Evolutionary conservation across 208 protist species (phyloP).

Genomic region (Wallacemonas sp.): DNA sequence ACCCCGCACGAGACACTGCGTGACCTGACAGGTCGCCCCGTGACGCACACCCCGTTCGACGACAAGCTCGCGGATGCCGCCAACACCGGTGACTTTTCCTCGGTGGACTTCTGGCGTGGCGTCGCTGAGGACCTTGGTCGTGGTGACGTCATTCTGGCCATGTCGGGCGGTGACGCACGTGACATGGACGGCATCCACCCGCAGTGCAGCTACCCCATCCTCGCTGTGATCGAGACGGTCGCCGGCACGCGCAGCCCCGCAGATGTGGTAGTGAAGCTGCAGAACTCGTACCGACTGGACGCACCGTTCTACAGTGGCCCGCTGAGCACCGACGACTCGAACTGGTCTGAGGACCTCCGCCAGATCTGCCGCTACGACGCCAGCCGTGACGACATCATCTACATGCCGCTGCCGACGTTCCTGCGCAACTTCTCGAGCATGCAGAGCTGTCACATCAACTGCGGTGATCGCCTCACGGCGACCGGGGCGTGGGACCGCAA

Average conservation of each 20-base stretch:
- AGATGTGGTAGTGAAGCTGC: conserved; percentile 72
- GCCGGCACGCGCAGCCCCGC: conserved; percentile 40
- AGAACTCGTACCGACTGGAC: conserved; percentile 59
- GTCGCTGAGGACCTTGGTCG: conserved; percentile 56
- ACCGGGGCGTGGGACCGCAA: conserved; percentile 57
- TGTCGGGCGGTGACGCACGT: conserved; percentile 47
- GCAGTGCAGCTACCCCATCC: conserved; percentile 78
- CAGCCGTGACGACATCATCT: conserved; percentile 49
- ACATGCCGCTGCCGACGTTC: conserved; percentile 74
- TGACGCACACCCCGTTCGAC: conserved; percentile 76
- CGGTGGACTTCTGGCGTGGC: conserved; percentile 68
- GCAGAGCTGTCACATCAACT: conserved; percentile 86
- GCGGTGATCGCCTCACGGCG: conserved; percentile 74
- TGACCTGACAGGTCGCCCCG: conserved; percentile 85
- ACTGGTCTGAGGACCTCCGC: conserved; percentile 68
- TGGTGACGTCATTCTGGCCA: conserved; percentile 77
- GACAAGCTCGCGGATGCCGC: conserved; percentile 67
- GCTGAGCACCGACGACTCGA: conserved; percentile 45
- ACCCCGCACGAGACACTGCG: conserved; percentile 86
- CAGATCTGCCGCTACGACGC: conserved; percentile 59
- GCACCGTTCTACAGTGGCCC: conserved; percentile 64
- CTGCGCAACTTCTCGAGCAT: conserved; percentile 81
- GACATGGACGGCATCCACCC: conserved; percentile 70
- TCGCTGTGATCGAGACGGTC: conserved; percentile 67
- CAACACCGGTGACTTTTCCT: conserved; percentile 61